These are phyloP conservation scores for Hanseniaspora occidentalis DNA, from an alignment of 805 yeast species.

Conservation along the genomic window DNA sequence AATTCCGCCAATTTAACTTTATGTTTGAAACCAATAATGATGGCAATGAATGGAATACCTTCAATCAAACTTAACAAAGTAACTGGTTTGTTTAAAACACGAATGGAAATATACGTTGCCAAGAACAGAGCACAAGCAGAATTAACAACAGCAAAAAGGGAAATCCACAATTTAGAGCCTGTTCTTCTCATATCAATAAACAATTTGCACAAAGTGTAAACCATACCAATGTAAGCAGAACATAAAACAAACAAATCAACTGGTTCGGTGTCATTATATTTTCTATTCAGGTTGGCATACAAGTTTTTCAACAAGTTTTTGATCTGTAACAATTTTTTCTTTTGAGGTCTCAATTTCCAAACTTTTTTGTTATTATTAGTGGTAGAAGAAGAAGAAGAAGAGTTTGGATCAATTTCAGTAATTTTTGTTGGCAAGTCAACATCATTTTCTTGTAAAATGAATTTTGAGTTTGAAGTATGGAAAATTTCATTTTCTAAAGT, in stretches of 20 bases:
- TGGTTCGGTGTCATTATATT: conserved; percentile 63
- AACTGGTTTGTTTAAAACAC: conserved; percentile 44
- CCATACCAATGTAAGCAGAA: conserved; percentile 77
- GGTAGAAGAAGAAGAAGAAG: conserved; percentile 1
- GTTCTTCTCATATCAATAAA: conserved; percentile 62
- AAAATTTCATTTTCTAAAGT: conserved; percentile 21
- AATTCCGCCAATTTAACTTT: conserved; percentile 60
- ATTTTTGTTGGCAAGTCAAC: conserved; percentile 13
- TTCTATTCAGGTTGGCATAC: conserved; percentile 28
- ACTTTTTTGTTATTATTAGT: conserved; percentile 28
- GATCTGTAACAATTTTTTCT: conserved; percentile 42
- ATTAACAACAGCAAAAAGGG: conserved; percentile 62
- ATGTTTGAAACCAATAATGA: conserved; percentile 84
- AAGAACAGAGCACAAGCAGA: conserved; percentile 75
- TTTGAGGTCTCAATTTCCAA: conserved; percentile 48
- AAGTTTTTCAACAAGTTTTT: conserved; percentile 36
- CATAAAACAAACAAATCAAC: conserved; percentile 74
- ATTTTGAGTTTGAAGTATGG: conserved; percentile 14
- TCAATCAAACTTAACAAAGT: conserved; percentile 70
- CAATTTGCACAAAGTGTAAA: conserved; percentile 64
- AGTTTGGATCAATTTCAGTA: conserved; percentile 3
- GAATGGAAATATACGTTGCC: conserved; percentile 55
- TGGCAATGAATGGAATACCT: conserved; percentile 87
- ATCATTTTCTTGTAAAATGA: conserved; percentile 14
- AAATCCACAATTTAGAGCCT: conserved; percentile 85